Conservation (phyloP, 1,284 basidiomycete species). For the Ustilago sp. region DNA sequence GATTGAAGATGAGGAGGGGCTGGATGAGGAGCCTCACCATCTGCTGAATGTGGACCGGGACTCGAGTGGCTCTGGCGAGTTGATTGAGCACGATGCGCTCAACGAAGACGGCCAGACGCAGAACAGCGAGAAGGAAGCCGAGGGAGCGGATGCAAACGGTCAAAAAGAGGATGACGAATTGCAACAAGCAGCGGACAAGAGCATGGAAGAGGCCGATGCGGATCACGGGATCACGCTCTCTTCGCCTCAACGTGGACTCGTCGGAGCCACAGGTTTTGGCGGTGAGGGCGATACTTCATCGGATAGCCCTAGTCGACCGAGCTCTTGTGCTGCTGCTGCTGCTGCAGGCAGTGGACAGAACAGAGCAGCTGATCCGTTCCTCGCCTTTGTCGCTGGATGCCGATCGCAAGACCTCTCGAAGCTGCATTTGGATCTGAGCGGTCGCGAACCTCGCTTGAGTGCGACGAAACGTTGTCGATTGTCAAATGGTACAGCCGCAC, state of each 20-base stretch:
- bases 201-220: conserved; percentile 27
- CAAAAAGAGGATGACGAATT: conserved; percentile 15
- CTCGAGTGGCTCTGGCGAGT: conserved; percentile 43
- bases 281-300: conserved; percentile 10
- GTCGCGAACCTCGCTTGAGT: conserved; percentile 8
- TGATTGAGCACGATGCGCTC: conserved; percentile 43
- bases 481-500: conserved; percentile 19
- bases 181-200: conserved; percentile 28
- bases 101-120: conserved; percentile 22
- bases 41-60: conserved; percentile 48
- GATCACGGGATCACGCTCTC: conserved; percentile 38
- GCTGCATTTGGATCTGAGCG: conserved; percentile 11
- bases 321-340: background rate
- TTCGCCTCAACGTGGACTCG: conserved; percentile 42
- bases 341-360: background rate
- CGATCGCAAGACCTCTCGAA: conserved; percentile 40
- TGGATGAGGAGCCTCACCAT: conserved; percentile 52
- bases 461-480: conserved; percentile 27
- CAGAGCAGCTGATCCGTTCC: conserved; percentile 51
- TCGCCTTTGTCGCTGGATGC: conserved; percentile 55
- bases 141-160: background rate
- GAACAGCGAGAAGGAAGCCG: conserved; percentile 8
- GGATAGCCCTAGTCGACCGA: conserved; percentile 33
- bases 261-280: background rate
- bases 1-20: conserved; percentile 30